Conservation (phyloP, 148 eudicot species). For the Vaccinium myrtillus region DNA sequence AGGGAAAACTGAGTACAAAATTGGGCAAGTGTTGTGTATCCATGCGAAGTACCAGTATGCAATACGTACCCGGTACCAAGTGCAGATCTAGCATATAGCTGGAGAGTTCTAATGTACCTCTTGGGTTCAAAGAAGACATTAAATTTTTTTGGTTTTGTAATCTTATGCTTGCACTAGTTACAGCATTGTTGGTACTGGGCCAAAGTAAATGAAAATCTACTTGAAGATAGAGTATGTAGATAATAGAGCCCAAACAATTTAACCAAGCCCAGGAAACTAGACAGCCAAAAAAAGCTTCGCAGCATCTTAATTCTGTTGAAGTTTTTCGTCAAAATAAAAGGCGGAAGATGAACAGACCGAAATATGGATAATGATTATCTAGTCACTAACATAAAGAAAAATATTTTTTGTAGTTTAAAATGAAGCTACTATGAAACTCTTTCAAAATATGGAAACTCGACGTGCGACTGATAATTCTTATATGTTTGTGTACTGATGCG, state of each 20-base stretch:
- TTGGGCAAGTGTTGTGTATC: too few relatives aligned
- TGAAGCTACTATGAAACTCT: neutral
- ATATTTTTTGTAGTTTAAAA: neutral
- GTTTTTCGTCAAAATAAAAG: neutral
- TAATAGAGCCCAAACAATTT: neutral
- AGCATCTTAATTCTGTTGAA: neutral
- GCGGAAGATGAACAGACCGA: neutral
- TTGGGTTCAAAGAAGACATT: neutral
- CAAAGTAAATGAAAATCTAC: neutral
- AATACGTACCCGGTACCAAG: neutral
- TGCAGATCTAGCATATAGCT: neutral
- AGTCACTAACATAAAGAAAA: too few relatives aligned
- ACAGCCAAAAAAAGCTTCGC: neutral
- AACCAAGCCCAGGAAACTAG: neutral
- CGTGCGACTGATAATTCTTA: neutral
- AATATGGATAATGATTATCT: neutral
- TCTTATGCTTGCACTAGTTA: neutral
- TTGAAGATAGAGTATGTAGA: neutral
- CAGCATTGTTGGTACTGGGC: neutral
- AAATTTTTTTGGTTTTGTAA: neutral
- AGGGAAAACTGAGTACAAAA: too few relatives aligned
- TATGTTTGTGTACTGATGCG: neutral
- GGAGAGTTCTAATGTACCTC: neutral
- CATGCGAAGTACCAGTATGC: neutral
- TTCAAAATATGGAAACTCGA: neutral